Base-by-base conservation (phyloP, 1,284 basidiomycete genomes). In the Pyrrhoderma noxium region DNA sequence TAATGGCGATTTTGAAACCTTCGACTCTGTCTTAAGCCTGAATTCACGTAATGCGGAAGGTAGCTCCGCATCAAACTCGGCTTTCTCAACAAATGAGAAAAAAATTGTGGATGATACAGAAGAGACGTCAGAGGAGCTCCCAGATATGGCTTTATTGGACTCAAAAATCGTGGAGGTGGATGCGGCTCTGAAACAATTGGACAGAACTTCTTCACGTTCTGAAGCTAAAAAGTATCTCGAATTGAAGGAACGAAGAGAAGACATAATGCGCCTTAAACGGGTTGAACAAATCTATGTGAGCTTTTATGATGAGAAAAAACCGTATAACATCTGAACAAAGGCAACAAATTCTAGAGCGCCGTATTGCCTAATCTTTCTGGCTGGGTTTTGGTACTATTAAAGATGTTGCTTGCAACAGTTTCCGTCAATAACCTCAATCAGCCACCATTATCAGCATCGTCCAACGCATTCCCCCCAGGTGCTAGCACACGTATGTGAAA, bases 241-340 rank as follows among this genome's bases (percentile, higher is more conserved):
- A n/a, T 23, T 55, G 21, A 39, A 44, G 60, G 82, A 90, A 59
- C 73, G 79, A 55, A 81, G 73, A 57, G 81, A 86, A 60, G 89
- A 94, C 61, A 67, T 95, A 22, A 82, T 89, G 73, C 78, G 90
- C 43, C 69, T 97, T 49, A 87, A 89, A 65, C 72, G 93, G 51
- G 85, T 95, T 1, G 93, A 97, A 64, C 76, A 88, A 54, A 85
- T 96, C 60, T 97, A 97, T 69, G 93, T 93, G 63, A 69, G 89
- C n/a, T 69, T 14, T 31, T 47, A 34, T 39, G 14, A 27, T 44
- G 2, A 27, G 1, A 19, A 18, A 34, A 5, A 19, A 19, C 19
- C 14, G 31, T 4, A n/a, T 37, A 37, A 38, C 43, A 19, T 47
- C 14, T 14, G 2, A n/a, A n/a, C n/a, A n/a, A n/a, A n/a, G n/a